Evolutionary conservation across 1,284 basidiomycete genomes (phyloP), one percentile per base, ranked within the genome.

Genomic region (Lentinula novae-zelandiae): DNA sequence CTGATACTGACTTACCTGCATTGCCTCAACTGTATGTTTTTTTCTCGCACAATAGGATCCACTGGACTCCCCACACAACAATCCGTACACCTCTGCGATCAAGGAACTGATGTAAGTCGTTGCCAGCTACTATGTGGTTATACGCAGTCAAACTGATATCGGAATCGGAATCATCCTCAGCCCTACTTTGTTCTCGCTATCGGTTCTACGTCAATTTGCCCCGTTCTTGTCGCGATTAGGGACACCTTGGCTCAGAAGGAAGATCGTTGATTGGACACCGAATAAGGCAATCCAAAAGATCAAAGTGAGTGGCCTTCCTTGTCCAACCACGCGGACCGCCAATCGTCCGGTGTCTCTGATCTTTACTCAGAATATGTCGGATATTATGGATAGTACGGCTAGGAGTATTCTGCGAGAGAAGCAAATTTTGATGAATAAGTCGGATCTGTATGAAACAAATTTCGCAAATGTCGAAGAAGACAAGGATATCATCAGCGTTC

Each of bases 401-500:
- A 69, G 68, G 51, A 69, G 65, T 0, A 78, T 83, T 36, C 68
- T 82, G 54, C 63, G 70, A 13, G 64, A 73, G 60, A 79, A 78
- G 63, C 71, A 73, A 56, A 67, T 62, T n/a, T 66, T 68, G 53
- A 49, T 75, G 31, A 52, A 20, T 20, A 20, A 46, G 5, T 66
- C 65, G 3, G 60, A 33, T 38, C 7, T 40, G 10, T 22, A 22
- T 9, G 27, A 22, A 31, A 4, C 44, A 46, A 22, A 22, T 40
- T 27, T 27, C 9, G 46, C 15, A 33, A 31, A 31, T 27, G 36
- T 31, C 6, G 38, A 31, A n/a, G 36, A 53, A 55, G 64, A 66
- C 1, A 79, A 77, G 66, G 81, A 84, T 67, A 77, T 84, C 36
- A 81, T 82, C 62, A 80, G 76, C 60, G 72, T 81, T 55, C 71